Base-by-base conservation (phyloP, 129 eudicot species). In the Tanacetum coccineum region DNA sequence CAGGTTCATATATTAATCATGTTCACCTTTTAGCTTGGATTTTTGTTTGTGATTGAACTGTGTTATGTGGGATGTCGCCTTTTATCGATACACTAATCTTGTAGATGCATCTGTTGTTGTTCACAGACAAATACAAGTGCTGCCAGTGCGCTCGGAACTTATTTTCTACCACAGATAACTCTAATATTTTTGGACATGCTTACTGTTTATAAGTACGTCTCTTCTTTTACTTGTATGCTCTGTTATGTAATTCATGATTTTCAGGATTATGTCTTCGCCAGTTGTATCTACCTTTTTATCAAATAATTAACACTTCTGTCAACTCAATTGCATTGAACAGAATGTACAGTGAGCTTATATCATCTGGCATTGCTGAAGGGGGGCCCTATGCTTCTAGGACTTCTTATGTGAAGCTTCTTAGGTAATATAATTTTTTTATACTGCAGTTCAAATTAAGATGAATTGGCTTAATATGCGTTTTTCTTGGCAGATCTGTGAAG, bases 331-430 rank as follows among this genome's bases (percentile, higher is more conserved):
- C 78, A 18, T 52, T 63, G 42, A 56, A 54, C 89, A 94, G 99
- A 87, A 94, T 94, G 99, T 94, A 94, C 67, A 89, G 99, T 67
- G 99, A 94, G 83, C 95, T 94, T 59, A 89, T 89, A 76, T 94
- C 99, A 55, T 74, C 87, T 65, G 85, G 78, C 51, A 89, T 89
- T 81, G 95, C 97, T 21, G 90, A 76, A 71, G 99, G 99, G 74
- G 95, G 93, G n/a, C 97, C 93, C 13, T 86, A 61, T 82, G 93
- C 96, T 55, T 89, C 99, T 45, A 87, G 68, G 67, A 78, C 95
- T 39, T 89, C 97, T 46, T 75, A 78, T 54, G 99, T 94, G 71
- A 94, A 94, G 81, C 99, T 94, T 77, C 64, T 94, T 57, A 87
- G 99, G 99, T 89, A 62, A 73, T 25, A 21, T 13, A 22, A 2